These are phyloP conservation scores for Populus simonii DNA, from an alignment of 345 rosid species.

Conservation along the genomic window DNA sequence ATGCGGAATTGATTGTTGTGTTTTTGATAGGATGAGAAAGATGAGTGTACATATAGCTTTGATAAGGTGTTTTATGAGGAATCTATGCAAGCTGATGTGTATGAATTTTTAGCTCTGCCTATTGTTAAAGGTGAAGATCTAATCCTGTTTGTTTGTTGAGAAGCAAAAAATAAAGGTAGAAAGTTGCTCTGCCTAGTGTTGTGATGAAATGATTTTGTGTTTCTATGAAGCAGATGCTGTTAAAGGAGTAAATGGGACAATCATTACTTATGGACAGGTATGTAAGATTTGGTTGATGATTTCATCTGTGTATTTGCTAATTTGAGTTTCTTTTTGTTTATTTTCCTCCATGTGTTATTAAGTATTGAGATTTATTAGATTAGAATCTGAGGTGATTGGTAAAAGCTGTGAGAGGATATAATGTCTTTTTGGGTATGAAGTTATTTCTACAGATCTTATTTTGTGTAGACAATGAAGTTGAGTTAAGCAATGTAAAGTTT, in stretches of 20 bases:
- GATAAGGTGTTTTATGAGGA: conserved; percentile 60
- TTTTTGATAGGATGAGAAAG: conserved; percentile 59
- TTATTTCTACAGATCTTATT: too few species aligned
- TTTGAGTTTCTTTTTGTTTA: neutral
- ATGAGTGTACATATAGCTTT: conserved; percentile 55
- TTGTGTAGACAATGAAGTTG: neutral
- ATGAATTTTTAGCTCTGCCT: conserved; percentile 65
- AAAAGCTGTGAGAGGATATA: too few species aligned
- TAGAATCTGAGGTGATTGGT: too few species aligned
- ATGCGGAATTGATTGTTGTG: neutral
- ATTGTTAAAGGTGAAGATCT: conserved; percentile 50
- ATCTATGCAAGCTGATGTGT: conserved; percentile 60
- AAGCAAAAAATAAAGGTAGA: too few species aligned
- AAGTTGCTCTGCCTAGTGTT: too few species aligned
- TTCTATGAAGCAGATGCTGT: conserved; percentile 49
- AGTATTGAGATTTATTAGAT: too few species aligned
- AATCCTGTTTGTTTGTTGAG: neutral
- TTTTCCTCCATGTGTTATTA: too few species aligned
- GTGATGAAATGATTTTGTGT: neutral
- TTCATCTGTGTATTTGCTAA: neutral
- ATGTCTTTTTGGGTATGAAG: too few species aligned
- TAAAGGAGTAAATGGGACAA: conserved; percentile 67
- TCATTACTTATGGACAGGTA: conserved; percentile 91
- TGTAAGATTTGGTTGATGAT: conserved; percentile 12
- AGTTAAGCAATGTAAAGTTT: neutral